Base-by-base conservation (phyloP, 2,329 filamentous ascomycete genomes). In the Ceratocystis albifundus region DNA sequence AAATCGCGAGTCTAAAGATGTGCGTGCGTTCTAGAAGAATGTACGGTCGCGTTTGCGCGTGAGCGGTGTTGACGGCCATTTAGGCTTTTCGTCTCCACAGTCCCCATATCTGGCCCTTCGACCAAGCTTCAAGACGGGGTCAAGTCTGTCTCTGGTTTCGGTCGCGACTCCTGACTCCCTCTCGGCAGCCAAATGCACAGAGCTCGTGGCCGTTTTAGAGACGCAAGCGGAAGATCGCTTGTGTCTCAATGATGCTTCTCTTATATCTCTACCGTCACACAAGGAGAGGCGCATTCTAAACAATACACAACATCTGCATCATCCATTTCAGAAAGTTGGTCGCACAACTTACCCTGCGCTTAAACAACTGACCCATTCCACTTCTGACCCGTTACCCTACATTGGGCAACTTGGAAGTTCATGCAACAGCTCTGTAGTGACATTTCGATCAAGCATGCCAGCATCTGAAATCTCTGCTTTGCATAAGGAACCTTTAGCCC, bases 11-110 rank as follows among this genome's bases (percentile, higher is more conserved):
- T 65, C 61, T 32, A 62, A 57, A 62, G 67, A 67, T 28, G 67
- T 66, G n/a, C 65, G 65, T 36, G 65, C 65, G 20, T 69, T 69
- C 64, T 69, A 69, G 69, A 67, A 66, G 44, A 69, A 69, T 59
- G 69, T 68, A 36, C 68, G 69, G 6, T 61, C 65, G 22, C 46
- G 45, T 62, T 64, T 69, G 28, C 67, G 69, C 61, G 65, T 68
- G 12, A 66, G 65, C 28, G 62, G 63, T 46, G 20, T 20, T 57
- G 67, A 69, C 46, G 15, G 45, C 46, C 28, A 22, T 48, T 28
- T 20, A 22, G 28, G 50, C 50, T 22, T 55, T 12, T 46, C 64
- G n/a, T 28, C 50, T 17, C 48, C 36, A 10, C 48, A 61, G 57
- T 61, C 32, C 15, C 64, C 10, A 25, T 53, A 22, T 30, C 64